Base-by-base conservation (phyloP, 306 rosid genomes). In the Hippophae tibetana region DNA sequence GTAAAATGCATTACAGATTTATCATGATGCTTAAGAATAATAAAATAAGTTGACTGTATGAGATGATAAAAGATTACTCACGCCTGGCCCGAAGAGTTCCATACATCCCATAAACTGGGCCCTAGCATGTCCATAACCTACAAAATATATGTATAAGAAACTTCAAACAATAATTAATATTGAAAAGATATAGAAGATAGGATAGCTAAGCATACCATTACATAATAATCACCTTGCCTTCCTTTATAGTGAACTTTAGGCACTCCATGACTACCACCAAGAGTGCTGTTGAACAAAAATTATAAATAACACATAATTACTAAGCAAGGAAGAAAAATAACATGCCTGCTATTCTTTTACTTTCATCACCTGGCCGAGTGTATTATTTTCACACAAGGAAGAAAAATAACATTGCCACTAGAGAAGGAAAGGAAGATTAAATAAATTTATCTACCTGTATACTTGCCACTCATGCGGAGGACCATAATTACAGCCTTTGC, bases 61-160 rank as follows among this genome's bases (percentile, higher is more conserved):
- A 57, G 52, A 14, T 7, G 52, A 55, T 43, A 58, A 42, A 63
- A 47, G 56, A 61, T 62, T 68, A 78, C 97, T 87, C 79, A 90
- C 97, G 86, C 74, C 79, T 90, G 97, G 63, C 86, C 86, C 48
- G 96, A 90, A 74, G 94, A 49, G 75, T 90, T 90, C 99, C 99
- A 88, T 12, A 86, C 94, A 82, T 93, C 99, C 97, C 99, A 93
- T 75, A 93, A 74, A 69, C 95, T 93, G 45, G 99, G 99, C 18
- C 99, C 99, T 63, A 93, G 84, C 83, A 93, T 93, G 75, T 93
- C 99, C 99, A 93, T 93, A 62, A 93, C 99, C 97, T 93, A 78
- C 70, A 70, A 58, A 41, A 66, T 43, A 65, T 13, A 64, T 64
- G 43, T 9, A 48, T 41, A 56, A 60, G n/a, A 59, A 63, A 50